A percentile compares a stretch with the other conserved stretches of the same genome.
phyloP scores from a whole-genome alignment of 1,284 basidiomycete genomes.

The Ganoderma lingzhi region DNA sequence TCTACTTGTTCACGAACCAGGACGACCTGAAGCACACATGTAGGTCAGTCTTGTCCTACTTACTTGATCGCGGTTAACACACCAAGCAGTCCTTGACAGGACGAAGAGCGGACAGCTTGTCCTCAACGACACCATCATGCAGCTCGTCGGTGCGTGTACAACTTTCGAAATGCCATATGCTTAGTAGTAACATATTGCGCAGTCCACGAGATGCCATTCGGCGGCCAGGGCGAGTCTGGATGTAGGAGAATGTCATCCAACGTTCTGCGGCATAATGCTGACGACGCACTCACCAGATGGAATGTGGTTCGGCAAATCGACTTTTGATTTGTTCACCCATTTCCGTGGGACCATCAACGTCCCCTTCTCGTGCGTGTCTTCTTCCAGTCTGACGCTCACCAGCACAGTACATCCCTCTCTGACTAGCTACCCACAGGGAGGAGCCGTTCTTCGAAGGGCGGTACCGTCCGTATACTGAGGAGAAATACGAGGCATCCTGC shows the following conservation, averaged over 20 bases:
- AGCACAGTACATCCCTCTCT: too few relatives aligned
- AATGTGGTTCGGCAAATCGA: slow-evolving; percentile 51
- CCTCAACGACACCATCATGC: slow-evolving; percentile 62
- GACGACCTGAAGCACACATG: slow-evolving; percentile 48
- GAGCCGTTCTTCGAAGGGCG: slow-evolving; percentile 42
- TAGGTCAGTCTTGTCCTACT: slow-evolving; percentile 40
- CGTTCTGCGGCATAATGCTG: not conserved
- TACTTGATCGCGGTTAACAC: slow-evolving; percentile 24
- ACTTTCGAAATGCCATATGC: not conserved
- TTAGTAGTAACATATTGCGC: not conserved
- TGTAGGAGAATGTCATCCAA: slow-evolving; percentile 40
- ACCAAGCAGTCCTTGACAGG: slow-evolving; percentile 50
- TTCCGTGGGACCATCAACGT: slow-evolving; percentile 51
- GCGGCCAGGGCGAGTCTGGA: slow-evolving; percentile 57
- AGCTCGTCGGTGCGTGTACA: slow-evolving; percentile 49
- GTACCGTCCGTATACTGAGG: slow-evolving; percentile 49
- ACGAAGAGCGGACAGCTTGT: slow-evolving; percentile 60
- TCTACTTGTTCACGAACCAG: slow-evolving; percentile 58
- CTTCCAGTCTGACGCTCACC: not conserved
- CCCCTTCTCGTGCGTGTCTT: slow-evolving; percentile 44
- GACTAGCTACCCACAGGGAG: slow-evolving; percentile 30
- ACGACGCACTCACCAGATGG: slow-evolving; percentile 45
- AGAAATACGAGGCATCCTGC: slow-evolving; percentile 29
- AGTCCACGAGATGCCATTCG: slow-evolving; percentile 56
- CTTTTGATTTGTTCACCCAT: slow-evolving; percentile 59